Conservation (phyloP, 352 stramenopile species). For the Phytopythium delawarense region DNA sequence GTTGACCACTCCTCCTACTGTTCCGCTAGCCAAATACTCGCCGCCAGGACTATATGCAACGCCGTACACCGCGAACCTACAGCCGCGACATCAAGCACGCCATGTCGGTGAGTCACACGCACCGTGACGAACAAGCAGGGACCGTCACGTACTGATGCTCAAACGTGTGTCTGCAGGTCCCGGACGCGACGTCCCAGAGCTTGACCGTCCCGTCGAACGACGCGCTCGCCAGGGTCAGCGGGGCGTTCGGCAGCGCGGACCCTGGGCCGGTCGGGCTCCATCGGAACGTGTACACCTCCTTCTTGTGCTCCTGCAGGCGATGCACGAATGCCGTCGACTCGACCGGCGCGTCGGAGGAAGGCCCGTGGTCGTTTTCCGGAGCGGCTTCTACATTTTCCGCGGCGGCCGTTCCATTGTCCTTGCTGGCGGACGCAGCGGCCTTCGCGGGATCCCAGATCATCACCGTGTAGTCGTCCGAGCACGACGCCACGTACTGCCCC, state of each 20-base stretch:
- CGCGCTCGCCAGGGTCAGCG: slow-evolving; percentile 89
- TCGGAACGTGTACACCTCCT: slow-evolving; percentile 93
- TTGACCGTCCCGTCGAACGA: slow-evolving; percentile 96
- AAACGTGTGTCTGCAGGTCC: slow-evolving; percentile 90
- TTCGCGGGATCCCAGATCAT: slow-evolving; percentile 94
- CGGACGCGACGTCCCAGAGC: slow-evolving; percentile 91
- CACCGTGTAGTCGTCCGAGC: slow-evolving; percentile 97
- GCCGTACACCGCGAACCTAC: slow-evolving; percentile 82
- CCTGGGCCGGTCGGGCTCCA: slow-evolving; percentile 87
- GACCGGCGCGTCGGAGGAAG: slow-evolving; percentile 13
- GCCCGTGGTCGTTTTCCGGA: slow-evolving; percentile 21
- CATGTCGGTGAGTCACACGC: slow-evolving; percentile 15
- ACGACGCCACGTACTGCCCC: slow-evolving; percentile 92
- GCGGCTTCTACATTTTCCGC: slow-evolving; percentile 23
- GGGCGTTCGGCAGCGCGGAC: slow-evolving; percentile 49
- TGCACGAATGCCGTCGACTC: slow-evolving; percentile 51
- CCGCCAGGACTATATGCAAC: slow-evolving; percentile 86
- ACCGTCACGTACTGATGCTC: slow-evolving; percentile 85
- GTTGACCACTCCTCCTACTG: slow-evolving; percentile 95
- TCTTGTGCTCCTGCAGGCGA: slow-evolving; percentile 89
- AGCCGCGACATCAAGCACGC: slow-evolving; percentile 4
- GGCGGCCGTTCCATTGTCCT: slow-evolving; percentile 13
- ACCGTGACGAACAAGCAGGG: background rate
- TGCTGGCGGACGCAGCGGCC: slow-evolving; percentile 4
- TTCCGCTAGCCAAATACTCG: slow-evolving; percentile 95